These are phyloP conservation scores for Pseudopyricularia cyperi DNA, from an alignment of 2,329 filamentous ascomycete species.

Conservation along the genomic window DNA sequence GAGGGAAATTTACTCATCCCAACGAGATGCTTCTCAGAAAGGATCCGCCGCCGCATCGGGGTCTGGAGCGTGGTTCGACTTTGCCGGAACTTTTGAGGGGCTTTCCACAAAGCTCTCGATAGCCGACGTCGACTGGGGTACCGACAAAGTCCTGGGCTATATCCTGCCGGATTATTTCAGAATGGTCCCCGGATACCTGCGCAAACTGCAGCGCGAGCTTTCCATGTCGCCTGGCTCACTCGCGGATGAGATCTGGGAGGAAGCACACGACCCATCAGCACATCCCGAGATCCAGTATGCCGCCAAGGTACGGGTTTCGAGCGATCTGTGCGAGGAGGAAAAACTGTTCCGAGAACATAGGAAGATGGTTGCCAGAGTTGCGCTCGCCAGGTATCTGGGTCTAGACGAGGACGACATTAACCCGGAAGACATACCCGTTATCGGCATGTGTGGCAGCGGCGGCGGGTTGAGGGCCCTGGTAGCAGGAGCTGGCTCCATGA, in stretches of 20 bases:
- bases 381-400: conserved; percentile 70
- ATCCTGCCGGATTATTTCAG: conserved; percentile 78
- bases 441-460: conserved; percentile 89
- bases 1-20: background rate
- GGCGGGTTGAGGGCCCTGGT: conserved; percentile 84
- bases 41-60: background rate
- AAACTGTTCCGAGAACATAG: conserved; percentile 59
- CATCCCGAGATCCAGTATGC: conserved; percentile 82
- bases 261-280: conserved; percentile 69
- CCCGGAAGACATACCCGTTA: conserved; percentile 82
- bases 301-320: conserved; percentile 69
- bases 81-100: conserved; percentile 32
- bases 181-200: conserved; percentile 59
- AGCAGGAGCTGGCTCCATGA: conserved; percentile 75
- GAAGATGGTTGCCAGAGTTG: conserved; percentile 53
- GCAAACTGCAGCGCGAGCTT: conserved; percentile 76
- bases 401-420: conserved; percentile 72
- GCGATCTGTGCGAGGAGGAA: conserved; percentile 73
- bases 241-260: conserved; percentile 85
- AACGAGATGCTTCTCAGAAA: background rate
- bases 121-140: conserved; percentile 41
- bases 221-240: conserved; percentile 80
- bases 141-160: conserved; percentile 50
- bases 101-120: conserved; percentile 28
- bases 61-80: conserved; percentile 31